Base-by-base conservation (phyloP, 2,329 filamentous ascomycete genomes). In the Aureobasidium sp. region DNA sequence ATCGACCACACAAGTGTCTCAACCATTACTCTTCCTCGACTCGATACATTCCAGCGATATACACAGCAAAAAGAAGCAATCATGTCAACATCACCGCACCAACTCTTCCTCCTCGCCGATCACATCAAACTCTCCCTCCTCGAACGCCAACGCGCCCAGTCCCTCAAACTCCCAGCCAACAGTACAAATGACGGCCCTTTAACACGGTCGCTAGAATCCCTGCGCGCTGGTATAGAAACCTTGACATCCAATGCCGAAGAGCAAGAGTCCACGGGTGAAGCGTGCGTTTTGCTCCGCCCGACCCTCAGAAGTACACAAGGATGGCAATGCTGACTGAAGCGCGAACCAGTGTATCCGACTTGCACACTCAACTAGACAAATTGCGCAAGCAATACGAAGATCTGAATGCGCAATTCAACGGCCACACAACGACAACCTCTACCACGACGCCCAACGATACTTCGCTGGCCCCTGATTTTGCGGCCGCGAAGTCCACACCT, bases 61-160 rank as follows among this genome's bases (percentile, higher is more conserved):
- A 45, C 2, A 6, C 42, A 13, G 42, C 13, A 52, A 3, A 41
- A 9, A n/a, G 0, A 27, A 34, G 9, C 53, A 30, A 50, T 32
- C 55, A 61, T 64, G 63, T 49, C 70, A 32, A 80, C 79, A 63
- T 84, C 81, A 67, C 79, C 84, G 54, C 81, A 82, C 15, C 92
- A 97, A 75, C 87, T 97, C 67, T 91, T 92, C 73, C 87, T 97
- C 59, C 85, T 97, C 62, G 91, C 92, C 70, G 94, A 99, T 77
- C 93, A 97, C 76, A 90, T 97, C 81, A 97, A 97, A 77, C 85
- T 97, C 64, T 96, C 92, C 15, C 83, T 99, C 16, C 86, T 97
- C 30, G 94, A 97, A 78, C 86, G 93, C 63, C 88, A 96, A 77
- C 87, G 93, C 63, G 91, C 92, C 53, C 85, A 90, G 69, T 89